Base-by-base conservation (phyloP, 164 flowering plant genomes). In the Liquidambar formosana region DNA sequence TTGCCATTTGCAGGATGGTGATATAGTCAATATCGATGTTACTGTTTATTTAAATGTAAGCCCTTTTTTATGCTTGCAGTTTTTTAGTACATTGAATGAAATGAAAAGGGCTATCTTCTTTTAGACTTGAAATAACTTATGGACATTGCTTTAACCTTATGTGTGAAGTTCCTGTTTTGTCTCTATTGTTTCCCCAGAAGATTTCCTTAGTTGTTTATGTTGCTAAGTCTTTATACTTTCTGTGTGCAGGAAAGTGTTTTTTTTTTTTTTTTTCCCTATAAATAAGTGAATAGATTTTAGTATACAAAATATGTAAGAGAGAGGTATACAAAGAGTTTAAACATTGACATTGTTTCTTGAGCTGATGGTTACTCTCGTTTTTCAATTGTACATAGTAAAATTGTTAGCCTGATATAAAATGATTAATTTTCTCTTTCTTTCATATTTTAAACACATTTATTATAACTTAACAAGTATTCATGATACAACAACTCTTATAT, bases 1-100 rank as follows among this genome's bases (percentile, higher is more conserved):
- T 61, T 48, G 51, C 66, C 33, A 8, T 70, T 79, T 83, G 69
- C 95, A 91, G 96, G 97, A 93, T 82, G 96, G 97, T n/a, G 99
- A 96, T 76, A 96, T 91, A 72, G 81, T 96, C 76, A 96, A 93
- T 60, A 93, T 96, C 67, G 99, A 96, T 72, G 99, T 96, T 19
- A 96, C 99, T 3, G 95, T 91, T 68, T 96, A 88, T 74, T 72
- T 96, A 43, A 89, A 91, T 86, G 99, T 96, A 82, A 86, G 95
- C 66, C 65, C 27, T 23, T 53, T 67, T 43, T 45, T 19, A n/a
- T 65, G 4, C 44, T 63, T 56, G 21, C 21, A 13, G 41, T 22
- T 10, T 71, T 62, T 43, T 10, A 28, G 18, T 63, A 27, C 64
- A 21, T 27, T 60, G 19, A 43, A 38, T 27, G 2, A 49, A 57